phyloP scores from a whole-genome alignment of 257 asterid species.

The Solanum chiquidenum region DNA sequence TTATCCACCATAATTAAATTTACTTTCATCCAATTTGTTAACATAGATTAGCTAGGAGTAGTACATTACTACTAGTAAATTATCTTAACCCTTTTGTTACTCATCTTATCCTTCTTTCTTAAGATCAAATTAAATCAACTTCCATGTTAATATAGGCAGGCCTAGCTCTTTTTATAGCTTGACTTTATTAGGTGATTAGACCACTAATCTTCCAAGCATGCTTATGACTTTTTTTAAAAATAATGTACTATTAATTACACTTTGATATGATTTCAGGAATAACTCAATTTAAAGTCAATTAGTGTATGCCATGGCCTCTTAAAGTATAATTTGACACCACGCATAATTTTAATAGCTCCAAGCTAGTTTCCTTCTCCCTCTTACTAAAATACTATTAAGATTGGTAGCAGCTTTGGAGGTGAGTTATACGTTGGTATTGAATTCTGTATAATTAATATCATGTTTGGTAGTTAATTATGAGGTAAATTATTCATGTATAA shows the following conservation, averaged over 20 bases:
- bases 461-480: not conserved
- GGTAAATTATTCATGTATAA: not conserved
- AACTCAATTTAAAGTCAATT: not conserved
- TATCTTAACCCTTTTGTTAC: not conserved
- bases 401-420: not conserved
- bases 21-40: not conserved
- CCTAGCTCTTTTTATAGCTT: not conserved
- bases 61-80: not conserved
- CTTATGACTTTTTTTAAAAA: not conserved
- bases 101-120: not conserved
- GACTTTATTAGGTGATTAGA: not conserved
- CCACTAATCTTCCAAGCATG: not conserved
- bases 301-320: not conserved
- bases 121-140: not conserved
- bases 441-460: too few species aligned
- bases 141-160: not conserved
- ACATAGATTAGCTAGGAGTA: not conserved
- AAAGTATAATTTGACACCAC: not conserved
- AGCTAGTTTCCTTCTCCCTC: not conserved
- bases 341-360: not conserved
- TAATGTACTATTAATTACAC: not conserved
- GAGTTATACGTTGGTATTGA: too few species aligned
- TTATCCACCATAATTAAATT: constrained; percentile 13
- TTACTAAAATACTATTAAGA: not conserved
- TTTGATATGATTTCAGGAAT: not conserved